Evolutionary conservation across 768 basidiomycete species (phyloP).

Genomic region (Dioszegia hungarica): DNA sequence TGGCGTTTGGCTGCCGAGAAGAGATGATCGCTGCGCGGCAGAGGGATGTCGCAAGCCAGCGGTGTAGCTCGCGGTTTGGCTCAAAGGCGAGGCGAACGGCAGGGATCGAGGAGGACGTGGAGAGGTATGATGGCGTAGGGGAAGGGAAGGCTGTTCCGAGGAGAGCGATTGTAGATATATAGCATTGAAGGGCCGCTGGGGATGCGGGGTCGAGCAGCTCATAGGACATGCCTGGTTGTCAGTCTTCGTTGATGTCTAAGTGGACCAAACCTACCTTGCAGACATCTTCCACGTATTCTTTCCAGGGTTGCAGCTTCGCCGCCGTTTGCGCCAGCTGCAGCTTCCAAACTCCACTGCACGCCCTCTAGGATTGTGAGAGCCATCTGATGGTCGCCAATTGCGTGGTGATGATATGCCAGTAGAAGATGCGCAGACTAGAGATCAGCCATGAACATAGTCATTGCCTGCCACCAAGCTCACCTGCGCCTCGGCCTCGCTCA

Average conservation of each 20-base stretch:
- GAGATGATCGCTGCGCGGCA: conserved; percentile 71
- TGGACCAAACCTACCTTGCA: conserved; percentile 59
- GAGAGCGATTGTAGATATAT: conserved; percentile 29
- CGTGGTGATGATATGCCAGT: conserved; percentile 75
- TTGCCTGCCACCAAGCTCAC: conserved; percentile 19
- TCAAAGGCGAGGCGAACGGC: conserved; percentile 51
- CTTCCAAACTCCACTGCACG: conserved; percentile 11
- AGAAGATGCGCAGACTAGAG: conserved; percentile 62
- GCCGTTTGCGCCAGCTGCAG: conserved; percentile 50
- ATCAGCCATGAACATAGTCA: not conserved
- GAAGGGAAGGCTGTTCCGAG: conserved; percentile 21
- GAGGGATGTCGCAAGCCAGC: conserved; percentile 77
- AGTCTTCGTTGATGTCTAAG: not conserved
- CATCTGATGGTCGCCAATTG: conserved; percentile 61
- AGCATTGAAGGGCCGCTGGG: conserved; percentile 29
- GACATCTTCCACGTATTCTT: conserved; percentile 67
- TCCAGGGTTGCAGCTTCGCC: conserved; percentile 66
- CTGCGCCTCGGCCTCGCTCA: conserved; percentile 15
- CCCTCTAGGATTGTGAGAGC: conserved; percentile 54
- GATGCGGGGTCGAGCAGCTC: conserved; percentile 51
- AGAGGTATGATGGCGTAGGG: conserved; percentile 24
- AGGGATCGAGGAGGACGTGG: conserved; percentile 9
- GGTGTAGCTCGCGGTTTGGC: conserved; percentile 74
- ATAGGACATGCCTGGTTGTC: conserved; percentile 64
- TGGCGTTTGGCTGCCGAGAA: conserved; percentile 51